A percentile compares a stretch with the other conserved stretches of the same genome.
phyloP scores from a whole-genome alignment of 2,329 filamentous ascomycete genomes.

The Aspergillus terreus region DNA sequence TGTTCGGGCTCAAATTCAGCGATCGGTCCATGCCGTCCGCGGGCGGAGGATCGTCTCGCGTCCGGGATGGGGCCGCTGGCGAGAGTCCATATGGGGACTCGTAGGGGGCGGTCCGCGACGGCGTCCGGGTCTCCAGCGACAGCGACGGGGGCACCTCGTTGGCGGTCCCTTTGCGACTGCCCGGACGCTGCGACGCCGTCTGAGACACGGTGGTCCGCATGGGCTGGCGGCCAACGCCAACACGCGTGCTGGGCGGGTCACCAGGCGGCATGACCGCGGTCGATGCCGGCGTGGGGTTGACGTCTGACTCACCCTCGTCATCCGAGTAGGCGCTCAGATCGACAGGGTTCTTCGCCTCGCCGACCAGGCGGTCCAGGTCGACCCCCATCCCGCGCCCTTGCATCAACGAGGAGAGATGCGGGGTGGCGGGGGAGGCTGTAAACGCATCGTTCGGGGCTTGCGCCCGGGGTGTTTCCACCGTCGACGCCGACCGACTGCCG shows the following conservation, averaged over 20 bases:
- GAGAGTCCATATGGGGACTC: constrained; percentile 24
- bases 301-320: constrained; percentile 37
- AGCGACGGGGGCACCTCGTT: constrained; percentile 35
- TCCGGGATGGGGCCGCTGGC: constrained; percentile 41
- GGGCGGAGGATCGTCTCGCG: constrained; percentile 4
- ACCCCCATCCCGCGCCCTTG: constrained; percentile 58
- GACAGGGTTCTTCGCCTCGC: constrained; percentile 49
- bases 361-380: constrained; percentile 56
- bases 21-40: constrained; percentile 41
- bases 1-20: constrained; percentile 65
- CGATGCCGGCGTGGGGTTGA: constrained; percentile 27
- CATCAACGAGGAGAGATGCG: constrained; percentile 65
- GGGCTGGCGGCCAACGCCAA: constrained; percentile 47
- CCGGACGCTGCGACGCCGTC: constrained; percentile 46
- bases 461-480: constrained; percentile 24
- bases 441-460: constrained; percentile 37
- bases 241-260: constrained; percentile 20
- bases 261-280: constrained; percentile 13
- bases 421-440: constrained; percentile 56
- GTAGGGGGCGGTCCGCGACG: constrained; percentile 26
- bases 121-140: constrained; percentile 39
- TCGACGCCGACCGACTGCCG: constrained; percentile 9
- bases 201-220: constrained; percentile 56
- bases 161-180: constrained; percentile 57
- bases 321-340: constrained; percentile 39